These are phyloP conservation scores for Combretum micranthum DNA, from an alignment of 345 rosid genomes.

Conservation along the genomic window DNA sequence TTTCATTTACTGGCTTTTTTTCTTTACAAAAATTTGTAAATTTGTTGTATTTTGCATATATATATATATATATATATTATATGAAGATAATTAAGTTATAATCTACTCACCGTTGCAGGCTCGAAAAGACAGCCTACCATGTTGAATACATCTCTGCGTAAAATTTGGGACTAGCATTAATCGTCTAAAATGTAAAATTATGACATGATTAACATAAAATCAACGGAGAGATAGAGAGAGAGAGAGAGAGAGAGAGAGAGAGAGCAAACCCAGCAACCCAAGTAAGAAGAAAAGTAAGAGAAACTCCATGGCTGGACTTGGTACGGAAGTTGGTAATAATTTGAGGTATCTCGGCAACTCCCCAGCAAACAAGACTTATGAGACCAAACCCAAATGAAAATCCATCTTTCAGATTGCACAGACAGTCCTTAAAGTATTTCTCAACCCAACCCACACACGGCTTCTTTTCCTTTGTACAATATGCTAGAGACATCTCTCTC, in stretches of 20 bases:
- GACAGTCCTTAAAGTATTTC: conserved; percentile 77
- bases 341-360: conserved; percentile 90
- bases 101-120: conserved; percentile 84
- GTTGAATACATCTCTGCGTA: conserved; percentile 80
- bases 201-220: background rate
- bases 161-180: background rate
- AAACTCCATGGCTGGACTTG: conserved; percentile 94
- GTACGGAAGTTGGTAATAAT: conserved; percentile 84
- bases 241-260: background rate
- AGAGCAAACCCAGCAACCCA: conserved; percentile 80
- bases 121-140: conserved; percentile 88
- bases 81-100: background rate
- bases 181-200: no score
- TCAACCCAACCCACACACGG: conserved; percentile 67
- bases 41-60: no score
- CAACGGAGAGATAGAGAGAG: background rate
- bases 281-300: conserved; percentile 81
- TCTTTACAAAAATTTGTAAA: background rate
- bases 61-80: background rate
- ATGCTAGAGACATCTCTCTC: conserved; percentile 34
- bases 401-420: conserved; percentile 67
- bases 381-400: conserved; percentile 68
- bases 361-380: conserved; percentile 69
- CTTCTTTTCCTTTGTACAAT: conserved; percentile 52
- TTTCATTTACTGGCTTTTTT: background rate